Conservation (phyloP, 495 filamentous ascomycete genomes). For the Apodospora peruviana region DNA sequence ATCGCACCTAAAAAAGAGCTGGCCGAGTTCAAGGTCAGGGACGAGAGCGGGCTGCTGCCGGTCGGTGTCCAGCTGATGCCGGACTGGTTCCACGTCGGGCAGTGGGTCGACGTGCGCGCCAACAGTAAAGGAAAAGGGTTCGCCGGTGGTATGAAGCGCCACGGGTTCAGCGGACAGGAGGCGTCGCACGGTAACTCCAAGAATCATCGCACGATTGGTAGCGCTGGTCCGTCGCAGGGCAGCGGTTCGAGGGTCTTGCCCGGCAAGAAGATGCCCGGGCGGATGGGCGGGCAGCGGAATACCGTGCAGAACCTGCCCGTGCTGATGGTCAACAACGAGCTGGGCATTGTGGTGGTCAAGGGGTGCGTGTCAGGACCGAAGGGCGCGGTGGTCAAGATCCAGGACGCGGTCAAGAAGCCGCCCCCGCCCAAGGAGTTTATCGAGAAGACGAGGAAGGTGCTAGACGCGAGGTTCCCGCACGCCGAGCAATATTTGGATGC, state of each 20-base stretch:
- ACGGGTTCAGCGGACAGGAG: constrained; percentile 81
- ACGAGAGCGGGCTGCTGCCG: constrained; percentile 62
- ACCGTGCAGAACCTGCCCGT: constrained; percentile 89
- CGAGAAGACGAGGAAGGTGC: constrained; percentile 25
- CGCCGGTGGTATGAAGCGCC: constrained; percentile 94
- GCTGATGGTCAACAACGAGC: constrained; percentile 74
- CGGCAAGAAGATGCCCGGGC: constrained; percentile 95
- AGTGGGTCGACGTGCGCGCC: constrained; percentile 80
- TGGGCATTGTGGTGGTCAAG: constrained; percentile 83
- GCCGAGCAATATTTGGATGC: constrained; percentile 30
- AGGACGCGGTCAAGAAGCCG: constrained; percentile 89
- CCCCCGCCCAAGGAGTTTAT: constrained; percentile 57
- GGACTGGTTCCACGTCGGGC: constrained; percentile 83
- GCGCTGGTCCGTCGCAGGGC: constrained; percentile 79
- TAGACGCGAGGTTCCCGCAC: constrained; percentile 34
- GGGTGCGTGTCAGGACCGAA: constrained; percentile 81
- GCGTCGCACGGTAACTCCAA: constrained; percentile 92
- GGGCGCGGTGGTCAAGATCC: constrained; percentile 73
- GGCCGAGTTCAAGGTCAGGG: constrained; percentile 81
- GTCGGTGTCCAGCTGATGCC: constrained; percentile 70
- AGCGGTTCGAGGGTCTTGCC: constrained; percentile 86
- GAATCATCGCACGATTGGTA: constrained; percentile 87
- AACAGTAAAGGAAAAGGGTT: constrained; percentile 83
- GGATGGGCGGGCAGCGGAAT: constrained; percentile 82
- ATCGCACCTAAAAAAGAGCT: constrained; percentile 77